These are phyloP conservation scores for Pseudogymnoascus sp. DNA, from an alignment of 2,329 filamentous ascomycete genomes.

Conservation along the genomic window DNA sequence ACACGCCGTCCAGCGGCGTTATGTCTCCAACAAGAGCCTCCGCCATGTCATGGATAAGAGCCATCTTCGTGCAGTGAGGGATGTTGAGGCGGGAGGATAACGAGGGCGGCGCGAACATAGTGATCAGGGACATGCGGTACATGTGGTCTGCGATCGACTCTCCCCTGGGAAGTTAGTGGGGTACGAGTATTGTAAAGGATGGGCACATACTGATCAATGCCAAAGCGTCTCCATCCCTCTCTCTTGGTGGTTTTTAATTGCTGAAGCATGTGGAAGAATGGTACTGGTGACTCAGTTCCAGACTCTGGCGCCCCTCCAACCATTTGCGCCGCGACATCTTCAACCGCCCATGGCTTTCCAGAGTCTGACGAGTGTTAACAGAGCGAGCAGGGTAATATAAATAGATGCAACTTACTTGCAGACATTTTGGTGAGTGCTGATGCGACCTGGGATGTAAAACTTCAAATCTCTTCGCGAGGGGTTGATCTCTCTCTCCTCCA, in stretches of 20 bases:
- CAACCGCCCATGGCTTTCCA: slow-evolving; percentile 44
- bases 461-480: background rate
- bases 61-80: slow-evolving; percentile 85
- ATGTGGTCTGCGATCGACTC: slow-evolving; percentile 98
- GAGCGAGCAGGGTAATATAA: background rate
- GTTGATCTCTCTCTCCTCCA: background rate
- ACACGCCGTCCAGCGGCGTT: slow-evolving; percentile 79
- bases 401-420: background rate
- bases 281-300: slow-evolving; percentile 63
- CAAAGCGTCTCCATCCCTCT: slow-evolving; percentile 90
- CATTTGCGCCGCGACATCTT: slow-evolving; percentile 58
- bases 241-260: slow-evolving; percentile 93
- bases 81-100: slow-evolving; percentile 68
- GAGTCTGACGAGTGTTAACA: background rate
- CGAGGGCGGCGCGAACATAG: slow-evolving; percentile 76
- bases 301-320: slow-evolving; percentile 48
- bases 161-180: slow-evolving; percentile 41
- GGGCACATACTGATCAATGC: slow-evolving; percentile 48
- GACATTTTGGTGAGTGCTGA: background rate
- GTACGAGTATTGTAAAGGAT: background rate
- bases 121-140: slow-evolving; percentile 98
- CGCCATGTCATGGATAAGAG: slow-evolving; percentile 94
- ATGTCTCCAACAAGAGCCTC: slow-evolving; percentile 94
- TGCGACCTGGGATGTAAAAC: background rate
- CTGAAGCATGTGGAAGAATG: slow-evolving; percentile 92